Evolutionary conservation across 768 basidiomycete genomes (phyloP).

Genomic region (Dictyophora rubrovolvata): DNA sequence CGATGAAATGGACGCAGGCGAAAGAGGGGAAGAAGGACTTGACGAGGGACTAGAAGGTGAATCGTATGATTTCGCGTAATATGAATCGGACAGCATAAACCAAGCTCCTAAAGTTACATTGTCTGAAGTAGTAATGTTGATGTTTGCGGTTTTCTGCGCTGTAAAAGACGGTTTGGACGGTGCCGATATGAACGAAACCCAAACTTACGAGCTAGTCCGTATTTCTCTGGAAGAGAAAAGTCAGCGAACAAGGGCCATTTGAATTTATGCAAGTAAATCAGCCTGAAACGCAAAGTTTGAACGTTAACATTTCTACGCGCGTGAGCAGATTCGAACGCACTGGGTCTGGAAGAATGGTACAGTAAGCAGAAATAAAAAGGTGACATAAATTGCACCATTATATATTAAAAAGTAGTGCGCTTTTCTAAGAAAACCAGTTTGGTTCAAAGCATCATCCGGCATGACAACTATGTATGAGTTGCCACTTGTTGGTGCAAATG

Average conservation of each 20-base stretch:
- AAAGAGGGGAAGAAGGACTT: constrained; percentile 24
- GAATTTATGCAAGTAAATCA: constrained; percentile 58
- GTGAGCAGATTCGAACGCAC: constrained; percentile 31
- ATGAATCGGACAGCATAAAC: constrained; percentile 64
- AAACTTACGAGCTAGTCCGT: constrained; percentile 69
- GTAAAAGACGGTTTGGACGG: not conserved
- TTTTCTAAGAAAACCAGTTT: not conserved
- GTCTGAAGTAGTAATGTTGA: constrained; percentile 63
- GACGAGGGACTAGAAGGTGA: constrained; percentile 18
- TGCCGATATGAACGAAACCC: not conserved
- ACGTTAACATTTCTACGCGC: constrained; percentile 2
- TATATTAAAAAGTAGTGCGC: constrained; percentile 26
- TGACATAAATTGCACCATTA: constrained; percentile 44
- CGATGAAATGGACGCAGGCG: constrained; percentile 32
- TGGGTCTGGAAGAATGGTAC: constrained; percentile 61
- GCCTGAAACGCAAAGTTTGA: constrained; percentile 21
- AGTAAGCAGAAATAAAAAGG: constrained; percentile 40
- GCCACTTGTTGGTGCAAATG: not conserved
- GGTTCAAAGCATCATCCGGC: not conserved
- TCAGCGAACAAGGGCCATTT: constrained; percentile 52
- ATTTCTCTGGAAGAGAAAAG: constrained; percentile 61
- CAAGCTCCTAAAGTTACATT: constrained; percentile 77
- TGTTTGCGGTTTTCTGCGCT: constrained; percentile 74
- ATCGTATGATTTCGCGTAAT: constrained; percentile 40
- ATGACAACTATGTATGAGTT: too few relatives aligned